Percentiles rank a stretch among this genome's conserved stretches.
These are phyloP conservation scores for Grosmannia penicillata DNA, from an alignment of 2,329 filamentous ascomycete species.

Conservation along the genomic window DNA sequence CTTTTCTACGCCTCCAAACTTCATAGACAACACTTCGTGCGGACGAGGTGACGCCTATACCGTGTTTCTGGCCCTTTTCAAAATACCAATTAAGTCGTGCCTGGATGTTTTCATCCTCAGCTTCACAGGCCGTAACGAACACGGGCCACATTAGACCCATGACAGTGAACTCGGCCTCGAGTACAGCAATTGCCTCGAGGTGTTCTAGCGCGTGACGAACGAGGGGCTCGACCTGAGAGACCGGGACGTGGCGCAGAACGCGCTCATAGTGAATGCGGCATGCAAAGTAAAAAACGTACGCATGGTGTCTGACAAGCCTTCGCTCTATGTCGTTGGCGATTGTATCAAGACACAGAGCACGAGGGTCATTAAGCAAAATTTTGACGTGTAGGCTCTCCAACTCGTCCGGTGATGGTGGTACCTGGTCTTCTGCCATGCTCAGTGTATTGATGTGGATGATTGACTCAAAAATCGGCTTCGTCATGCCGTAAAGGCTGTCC, in stretches of 20 bases:
- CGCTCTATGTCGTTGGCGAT: neutral
- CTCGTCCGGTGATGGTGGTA: neutral
- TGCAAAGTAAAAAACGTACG: slow-evolving; percentile 3
- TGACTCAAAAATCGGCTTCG: slow-evolving; percentile 1
- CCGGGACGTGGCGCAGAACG: neutral
- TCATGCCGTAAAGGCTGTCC: slow-evolving; percentile 2
- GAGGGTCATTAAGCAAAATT: slow-evolving; percentile 3
- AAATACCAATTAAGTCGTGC: slow-evolving; percentile 1
- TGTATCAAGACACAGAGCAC: neutral
- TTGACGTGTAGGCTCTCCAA: slow-evolving; percentile 1
- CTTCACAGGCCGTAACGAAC: slow-evolving; percentile 1
- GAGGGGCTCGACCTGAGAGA: neutral
- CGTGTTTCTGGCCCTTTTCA: slow-evolving; percentile 1
- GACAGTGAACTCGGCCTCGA: neutral
- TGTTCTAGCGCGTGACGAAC: neutral
- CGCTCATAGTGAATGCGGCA: slow-evolving; percentile 4
- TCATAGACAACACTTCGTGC: neutral
- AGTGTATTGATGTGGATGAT: slow-evolving; percentile 4
- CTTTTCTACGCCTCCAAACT: neutral
- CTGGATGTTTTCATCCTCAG: neutral
- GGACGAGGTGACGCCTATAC: slow-evolving; percentile 3
- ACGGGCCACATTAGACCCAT: slow-evolving; percentile 2
- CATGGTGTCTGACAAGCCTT: slow-evolving; percentile 1
- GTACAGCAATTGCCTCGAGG: neutral
- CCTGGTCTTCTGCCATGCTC: neutral